Conservation (phyloP, 1,284 basidiomycete genomes). For the Lentinula novae-zelandiae region DNA sequence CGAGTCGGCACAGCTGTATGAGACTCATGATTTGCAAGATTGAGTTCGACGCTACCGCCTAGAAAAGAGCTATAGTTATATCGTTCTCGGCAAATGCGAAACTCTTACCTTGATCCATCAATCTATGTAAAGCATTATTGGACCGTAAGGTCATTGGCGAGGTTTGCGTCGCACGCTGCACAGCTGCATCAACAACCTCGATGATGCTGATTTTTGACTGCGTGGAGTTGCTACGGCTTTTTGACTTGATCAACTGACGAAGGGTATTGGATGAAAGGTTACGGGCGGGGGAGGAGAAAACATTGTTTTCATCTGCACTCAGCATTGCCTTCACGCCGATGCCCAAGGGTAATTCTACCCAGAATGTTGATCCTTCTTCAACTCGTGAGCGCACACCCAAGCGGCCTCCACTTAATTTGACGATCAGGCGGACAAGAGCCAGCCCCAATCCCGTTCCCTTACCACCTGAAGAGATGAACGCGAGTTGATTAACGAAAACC, state of each 20-base stretch:
- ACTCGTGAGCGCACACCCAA: slow-evolving; percentile 69
- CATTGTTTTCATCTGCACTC: slow-evolving; percentile 17
- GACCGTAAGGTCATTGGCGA: slow-evolving; percentile 26
- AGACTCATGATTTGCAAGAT: slow-evolving; percentile 40
- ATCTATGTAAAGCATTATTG: slow-evolving; percentile 52
- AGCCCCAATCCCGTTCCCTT: slow-evolving; percentile 89
- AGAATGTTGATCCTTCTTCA: slow-evolving; percentile 68
- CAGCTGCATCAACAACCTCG: slow-evolving; percentile 27
- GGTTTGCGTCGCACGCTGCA: slow-evolving; percentile 24
- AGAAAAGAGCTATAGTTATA: neutral
- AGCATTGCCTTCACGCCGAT: slow-evolving; percentile 32
- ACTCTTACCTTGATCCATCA: slow-evolving; percentile 65
- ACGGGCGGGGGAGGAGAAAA: neutral
- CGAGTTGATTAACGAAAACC: neutral
- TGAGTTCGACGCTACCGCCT: slow-evolving; percentile 63
- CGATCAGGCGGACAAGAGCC: slow-evolving; percentile 86
- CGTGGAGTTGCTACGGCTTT: slow-evolving; percentile 3
- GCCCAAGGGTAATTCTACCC: slow-evolving; percentile 63
- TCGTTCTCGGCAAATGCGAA: slow-evolving; percentile 1
- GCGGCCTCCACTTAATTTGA: slow-evolving; percentile 78
- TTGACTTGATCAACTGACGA: slow-evolving; percentile 13
- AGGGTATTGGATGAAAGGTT: slow-evolving; percentile 8
- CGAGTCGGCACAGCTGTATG: slow-evolving; percentile 40
- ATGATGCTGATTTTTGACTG: slow-evolving; percentile 20
- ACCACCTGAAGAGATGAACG: slow-evolving; percentile 42